Base-by-base conservation (phyloP, 768 basidiomycete species). In the Filobasidium wieringae region DNA sequence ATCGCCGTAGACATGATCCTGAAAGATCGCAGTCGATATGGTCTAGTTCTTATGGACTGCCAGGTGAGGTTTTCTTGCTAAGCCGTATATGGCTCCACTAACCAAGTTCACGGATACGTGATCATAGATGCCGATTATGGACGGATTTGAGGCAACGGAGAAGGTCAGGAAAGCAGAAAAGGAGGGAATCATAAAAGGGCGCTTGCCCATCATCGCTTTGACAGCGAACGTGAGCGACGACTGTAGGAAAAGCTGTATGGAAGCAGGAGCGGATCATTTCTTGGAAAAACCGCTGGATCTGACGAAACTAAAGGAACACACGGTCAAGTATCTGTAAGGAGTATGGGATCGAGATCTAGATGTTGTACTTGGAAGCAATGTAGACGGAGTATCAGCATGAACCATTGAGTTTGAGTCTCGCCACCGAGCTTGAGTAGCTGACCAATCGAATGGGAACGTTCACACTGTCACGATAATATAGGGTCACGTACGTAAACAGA, bases 1-100 rank as follows among this genome's bases (percentile, higher is more conserved):
- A 49, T 57, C 7, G 55, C 55, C 7, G 11, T 57, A 14, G 47
- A 57, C n/a, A 57, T 36, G 24, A 49, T 57, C 14, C 12, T 29
- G 1, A 36, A 37, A 11, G 34, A 47, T 2, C n/a, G 55, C 9
- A 49, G 37, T 4, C 43, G 55, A n/a, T 57, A 57, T 39, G 43
- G 55, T 2, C 22, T 57, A 22, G 55, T 57, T 19, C 32, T 57
- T 32, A 57, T 57, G 55, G 55, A 57, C 24, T 57, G 55, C 31
- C 55, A 57, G 55, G 55, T 57, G 34, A 1, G 55, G 30, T 17
- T 33, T n/a, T 30, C 14, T 43, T 11, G 4, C 17, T 37, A 5
- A 12, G 5, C 26, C 43, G 19, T 19, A 2, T 27, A 22, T 2
- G 14, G 8, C 36, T 31, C n/a, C 9, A n/a, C 17, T 14, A 31